These are phyloP conservation scores for Closterium sp. DNA, from an alignment of 139 green algal genomes.

Conservation along the genomic window DNA sequence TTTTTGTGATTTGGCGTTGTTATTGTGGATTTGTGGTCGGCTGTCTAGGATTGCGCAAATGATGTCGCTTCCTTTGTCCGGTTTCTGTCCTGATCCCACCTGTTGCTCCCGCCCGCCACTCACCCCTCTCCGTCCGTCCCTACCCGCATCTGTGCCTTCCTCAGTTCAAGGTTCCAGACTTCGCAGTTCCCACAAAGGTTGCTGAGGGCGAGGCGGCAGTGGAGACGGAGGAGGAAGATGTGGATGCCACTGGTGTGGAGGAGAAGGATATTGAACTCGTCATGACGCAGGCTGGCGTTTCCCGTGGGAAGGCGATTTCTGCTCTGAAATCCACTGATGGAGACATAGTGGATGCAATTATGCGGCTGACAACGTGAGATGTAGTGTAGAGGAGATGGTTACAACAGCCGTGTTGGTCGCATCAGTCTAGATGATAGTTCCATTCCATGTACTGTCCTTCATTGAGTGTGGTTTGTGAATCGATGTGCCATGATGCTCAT, in stretches of 20 bases:
- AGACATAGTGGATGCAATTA: conserved; percentile 98
- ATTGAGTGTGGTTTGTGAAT: no score
- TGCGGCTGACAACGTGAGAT: conserved; percentile 76
- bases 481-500: no score
- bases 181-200: neutral
- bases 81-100: no score
- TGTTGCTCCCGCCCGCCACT: neutral
- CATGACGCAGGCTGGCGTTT: conserved; percentile 93
- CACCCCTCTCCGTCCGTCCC: neutral
- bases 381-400: neutral
- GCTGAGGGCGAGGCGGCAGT: conserved; percentile 50
- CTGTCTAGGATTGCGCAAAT: no score
- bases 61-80: no score
- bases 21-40: no score
- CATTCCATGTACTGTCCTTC: no score
- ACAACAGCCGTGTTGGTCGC: no score
- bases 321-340: conserved; percentile 87
- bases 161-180: conserved; percentile 70
- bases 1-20: no score
- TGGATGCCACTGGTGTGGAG: conserved; percentile 94
- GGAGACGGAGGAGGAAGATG: conserved; percentile 72
- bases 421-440: no score
- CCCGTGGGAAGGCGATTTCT: conserved; percentile 82
- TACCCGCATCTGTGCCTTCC: neutral
- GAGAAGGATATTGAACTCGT: conserved; percentile 99